Conservation (phyloP, 768 basidiomycete species). For the Botryobasidium botryosum region DNA sequence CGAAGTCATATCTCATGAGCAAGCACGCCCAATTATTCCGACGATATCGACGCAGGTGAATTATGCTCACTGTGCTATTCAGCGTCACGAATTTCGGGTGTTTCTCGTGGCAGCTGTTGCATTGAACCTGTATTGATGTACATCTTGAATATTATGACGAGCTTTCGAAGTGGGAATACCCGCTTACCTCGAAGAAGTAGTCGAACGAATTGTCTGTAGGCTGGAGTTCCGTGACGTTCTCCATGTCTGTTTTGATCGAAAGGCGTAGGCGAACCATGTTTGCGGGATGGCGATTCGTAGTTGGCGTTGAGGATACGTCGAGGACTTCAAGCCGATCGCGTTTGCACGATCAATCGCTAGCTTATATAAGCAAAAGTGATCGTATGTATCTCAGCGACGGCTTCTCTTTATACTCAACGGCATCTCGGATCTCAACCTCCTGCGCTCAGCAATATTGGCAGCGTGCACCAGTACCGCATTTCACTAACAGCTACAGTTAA, state of each 20-base stretch:
- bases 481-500: too few relatives aligned
- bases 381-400: too few relatives aligned
- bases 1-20: background rate
- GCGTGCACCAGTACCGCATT: too few relatives aligned
- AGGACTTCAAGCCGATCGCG: too few relatives aligned
- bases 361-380: too few relatives aligned
- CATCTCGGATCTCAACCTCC: too few relatives aligned
- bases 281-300: too few relatives aligned
- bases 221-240: slow-evolving; percentile 53
- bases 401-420: too few relatives aligned
- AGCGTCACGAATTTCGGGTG: slow-evolving; percentile 58
- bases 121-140: slow-evolving; percentile 38
- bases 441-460: too few relatives aligned
- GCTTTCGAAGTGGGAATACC: background rate
- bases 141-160: background rate
- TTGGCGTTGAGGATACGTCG: too few relatives aligned
- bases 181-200: slow-evolving; percentile 55
- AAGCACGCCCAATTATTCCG: background rate
- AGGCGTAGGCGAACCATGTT: slow-evolving; percentile 8
- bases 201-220: slow-evolving; percentile 57
- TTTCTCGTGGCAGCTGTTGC: slow-evolving; percentile 59
- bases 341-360: too few relatives aligned
- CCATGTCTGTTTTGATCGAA: slow-evolving; percentile 41
- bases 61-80: slow-evolving; percentile 40
- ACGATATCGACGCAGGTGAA: background rate